phyloP scores from a whole-genome alignment of 805 yeast genomes.

The Hanseniaspora jakobsenii region DNA sequence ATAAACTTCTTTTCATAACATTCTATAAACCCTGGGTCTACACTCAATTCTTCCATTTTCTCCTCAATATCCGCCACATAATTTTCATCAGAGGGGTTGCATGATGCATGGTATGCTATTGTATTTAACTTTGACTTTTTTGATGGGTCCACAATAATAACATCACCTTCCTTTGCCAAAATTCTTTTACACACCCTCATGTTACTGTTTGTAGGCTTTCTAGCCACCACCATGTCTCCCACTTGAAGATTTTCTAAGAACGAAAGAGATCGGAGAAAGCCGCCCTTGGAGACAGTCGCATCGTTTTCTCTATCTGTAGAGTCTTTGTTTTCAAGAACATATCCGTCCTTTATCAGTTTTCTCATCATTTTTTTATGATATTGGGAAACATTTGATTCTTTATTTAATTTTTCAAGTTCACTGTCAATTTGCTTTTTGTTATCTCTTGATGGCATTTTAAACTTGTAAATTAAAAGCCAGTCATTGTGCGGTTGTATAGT shows the following conservation, averaged over 20 bases:
- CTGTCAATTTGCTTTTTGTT: neutral
- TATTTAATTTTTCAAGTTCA: neutral
- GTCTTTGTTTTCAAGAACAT: neutral
- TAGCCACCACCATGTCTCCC: constrained; percentile 82
- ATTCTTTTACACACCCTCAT: constrained; percentile 85
- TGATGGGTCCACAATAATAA: constrained; percentile 71
- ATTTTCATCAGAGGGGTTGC: neutral
- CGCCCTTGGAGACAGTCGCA: no score
- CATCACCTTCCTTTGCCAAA: constrained; percentile 93
- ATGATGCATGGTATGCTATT: constrained; percentile 15
- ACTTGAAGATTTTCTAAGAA: constrained; percentile 31
- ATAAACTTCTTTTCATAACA: constrained; percentile 38
- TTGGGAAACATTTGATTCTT: neutral
- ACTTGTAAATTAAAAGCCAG: constrained; percentile 26
- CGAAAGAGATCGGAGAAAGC: constrained; percentile 3
- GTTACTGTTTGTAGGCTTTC: constrained; percentile 78
- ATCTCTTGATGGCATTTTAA: constrained; percentile 1
- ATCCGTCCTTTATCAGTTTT: constrained; percentile 1
- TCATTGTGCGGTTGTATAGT: constrained; percentile 66
- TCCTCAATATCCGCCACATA: constrained; percentile 18
- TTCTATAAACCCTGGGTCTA: constrained; percentile 18
- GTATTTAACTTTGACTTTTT: constrained; percentile 32
- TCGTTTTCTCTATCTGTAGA: no score
- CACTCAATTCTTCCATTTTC: constrained; percentile 15
- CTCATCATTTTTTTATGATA: constrained; percentile 1